These are phyloP conservation scores for Aureobasidium zeae DNA, from an alignment of 2,329 filamentous ascomycete species.

Conservation along the genomic window DNA sequence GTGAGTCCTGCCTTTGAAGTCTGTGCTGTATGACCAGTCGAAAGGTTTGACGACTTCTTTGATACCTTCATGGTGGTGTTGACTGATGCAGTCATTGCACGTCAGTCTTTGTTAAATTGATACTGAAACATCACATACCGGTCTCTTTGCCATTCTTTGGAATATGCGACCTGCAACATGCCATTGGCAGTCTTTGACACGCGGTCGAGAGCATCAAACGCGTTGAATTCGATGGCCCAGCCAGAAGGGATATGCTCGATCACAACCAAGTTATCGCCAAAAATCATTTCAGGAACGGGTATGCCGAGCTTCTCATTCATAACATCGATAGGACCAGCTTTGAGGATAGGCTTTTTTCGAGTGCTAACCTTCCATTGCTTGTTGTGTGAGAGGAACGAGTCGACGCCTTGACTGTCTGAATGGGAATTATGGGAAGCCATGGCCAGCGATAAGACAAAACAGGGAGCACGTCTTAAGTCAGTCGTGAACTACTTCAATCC, in stretches of 20 bases:
- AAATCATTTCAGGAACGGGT: slow-evolving; percentile 96
- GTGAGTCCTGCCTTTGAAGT: slow-evolving; percentile 64
- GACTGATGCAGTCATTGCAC: slow-evolving; percentile 43
- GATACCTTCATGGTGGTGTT: slow-evolving; percentile 74
- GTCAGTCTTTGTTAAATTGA: slow-evolving; percentile 7
- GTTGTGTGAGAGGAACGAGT: slow-evolving; percentile 23
- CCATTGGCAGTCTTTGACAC: slow-evolving; percentile 89
- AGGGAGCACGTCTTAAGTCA: background rate
- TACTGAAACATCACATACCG: slow-evolving; percentile 43
- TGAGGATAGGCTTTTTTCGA: slow-evolving; percentile 89
- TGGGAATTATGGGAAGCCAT: slow-evolving; percentile 45
- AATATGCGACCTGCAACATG: slow-evolving; percentile 92
- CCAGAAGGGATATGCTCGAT: slow-evolving; percentile 64
- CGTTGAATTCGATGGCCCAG: slow-evolving; percentile 74
- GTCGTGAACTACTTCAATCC: background rate
- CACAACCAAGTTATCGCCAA: slow-evolving; percentile 81
- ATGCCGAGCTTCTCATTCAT: slow-evolving; percentile 74
- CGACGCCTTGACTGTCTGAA: slow-evolving; percentile 13
- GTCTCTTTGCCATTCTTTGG: slow-evolving; percentile 72
- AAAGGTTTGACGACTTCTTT: slow-evolving; percentile 92
- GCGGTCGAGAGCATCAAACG: slow-evolving; percentile 75
- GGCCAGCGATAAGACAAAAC: background rate
- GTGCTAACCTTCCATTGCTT: slow-evolving; percentile 50
- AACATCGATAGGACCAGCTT: slow-evolving; percentile 77
- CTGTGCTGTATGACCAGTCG: slow-evolving; percentile 95